Evolutionary conservation across 1,284 basidiomycete genomes (phyloP).

Genomic region (Ceratobasidium sp.): DNA sequence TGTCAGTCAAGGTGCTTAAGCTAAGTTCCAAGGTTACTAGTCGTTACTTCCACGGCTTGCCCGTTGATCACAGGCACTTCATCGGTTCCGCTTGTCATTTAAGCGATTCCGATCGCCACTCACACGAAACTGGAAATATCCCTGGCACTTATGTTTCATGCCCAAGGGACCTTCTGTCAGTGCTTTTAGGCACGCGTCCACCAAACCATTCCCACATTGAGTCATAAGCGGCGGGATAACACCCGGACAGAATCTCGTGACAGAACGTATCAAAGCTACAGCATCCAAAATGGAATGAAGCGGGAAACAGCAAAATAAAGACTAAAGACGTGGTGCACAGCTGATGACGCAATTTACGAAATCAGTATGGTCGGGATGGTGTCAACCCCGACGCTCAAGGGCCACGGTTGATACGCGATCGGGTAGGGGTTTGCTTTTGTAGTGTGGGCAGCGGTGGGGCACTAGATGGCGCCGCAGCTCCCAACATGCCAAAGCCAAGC

Average conservation of each 20-base stretch:
- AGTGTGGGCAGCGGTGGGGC: slow-evolving; percentile 33
- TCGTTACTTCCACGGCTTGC: too few relatives aligned
- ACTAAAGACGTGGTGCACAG: slow-evolving; percentile 19
- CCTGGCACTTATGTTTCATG: too few relatives aligned
- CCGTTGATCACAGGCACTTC: too few relatives aligned
- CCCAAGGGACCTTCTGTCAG: too few relatives aligned
- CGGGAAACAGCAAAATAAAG: slow-evolving; percentile 40
- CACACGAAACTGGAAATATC: too few relatives aligned
- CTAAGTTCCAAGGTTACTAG: too few relatives aligned
- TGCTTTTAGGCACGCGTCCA: too few relatives aligned
- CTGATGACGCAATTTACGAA: slow-evolving; percentile 10
- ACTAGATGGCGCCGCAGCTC: slow-evolving; percentile 20
- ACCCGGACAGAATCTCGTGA: slow-evolving; percentile 10
- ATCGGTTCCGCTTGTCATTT: too few relatives aligned
- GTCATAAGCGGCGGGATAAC: too few relatives aligned
- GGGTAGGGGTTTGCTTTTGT: slow-evolving; percentile 39
- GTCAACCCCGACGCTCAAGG: slow-evolving; percentile 37
- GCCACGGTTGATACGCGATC: slow-evolving; percentile 38
- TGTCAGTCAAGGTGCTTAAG: too few relatives aligned
- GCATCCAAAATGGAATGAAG: slow-evolving; percentile 41
- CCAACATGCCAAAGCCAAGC: slow-evolving; percentile 37
- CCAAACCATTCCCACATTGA: too few relatives aligned
- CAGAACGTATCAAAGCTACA: slow-evolving; percentile 39
- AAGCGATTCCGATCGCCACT: too few relatives aligned
- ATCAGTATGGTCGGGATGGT: slow-evolving; percentile 42